These are phyloP conservation scores for Podila clonocystis DNA, from an alignment of 192 early-diverging fungal species.

Conservation along the genomic window DNA sequence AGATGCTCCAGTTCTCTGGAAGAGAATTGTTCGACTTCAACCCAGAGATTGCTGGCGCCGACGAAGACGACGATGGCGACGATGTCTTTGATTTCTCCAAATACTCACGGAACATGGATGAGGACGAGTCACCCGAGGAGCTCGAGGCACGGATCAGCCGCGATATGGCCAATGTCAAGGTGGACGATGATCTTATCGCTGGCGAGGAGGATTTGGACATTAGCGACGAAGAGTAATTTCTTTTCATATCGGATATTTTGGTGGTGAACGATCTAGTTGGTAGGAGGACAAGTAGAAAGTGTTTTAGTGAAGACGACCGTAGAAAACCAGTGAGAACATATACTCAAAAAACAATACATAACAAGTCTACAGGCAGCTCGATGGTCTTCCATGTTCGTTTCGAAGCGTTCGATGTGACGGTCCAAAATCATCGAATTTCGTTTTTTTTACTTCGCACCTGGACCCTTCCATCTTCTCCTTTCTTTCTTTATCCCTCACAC, in stretches of 20 bases:
- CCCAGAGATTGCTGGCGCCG: slow-evolving; percentile 80
- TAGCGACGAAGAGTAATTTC: slow-evolving; percentile 68
- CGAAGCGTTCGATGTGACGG: no score
- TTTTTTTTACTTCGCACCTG: no score
- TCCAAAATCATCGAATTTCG: no score
- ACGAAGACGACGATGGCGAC: slow-evolving; percentile 79
- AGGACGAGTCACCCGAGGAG: slow-evolving; percentile 54
- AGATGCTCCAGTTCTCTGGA: slow-evolving; percentile 94
- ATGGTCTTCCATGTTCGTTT: no score
- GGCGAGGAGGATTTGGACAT: slow-evolving; percentile 71
- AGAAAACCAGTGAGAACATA: not conserved
- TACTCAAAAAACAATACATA: no score
- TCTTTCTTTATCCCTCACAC: not conserved
- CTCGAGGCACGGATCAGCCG: slow-evolving; percentile 43
- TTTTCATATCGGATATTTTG: not conserved
- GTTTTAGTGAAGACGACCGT: no score
- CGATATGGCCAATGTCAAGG: slow-evolving; percentile 41
- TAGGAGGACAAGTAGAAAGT: no score
- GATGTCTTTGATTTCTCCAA: slow-evolving; percentile 85
- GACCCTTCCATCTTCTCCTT: not conserved
- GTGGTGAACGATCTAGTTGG: no score
- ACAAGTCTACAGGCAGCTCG: no score
- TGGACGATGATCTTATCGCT: slow-evolving; percentile 72
- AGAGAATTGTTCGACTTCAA: slow-evolving; percentile 98
- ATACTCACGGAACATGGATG: slow-evolving; percentile 75